These are phyloP conservation scores for Calonectria montana DNA, from an alignment of 2,329 filamentous ascomycete genomes.

Conservation along the genomic window DNA sequence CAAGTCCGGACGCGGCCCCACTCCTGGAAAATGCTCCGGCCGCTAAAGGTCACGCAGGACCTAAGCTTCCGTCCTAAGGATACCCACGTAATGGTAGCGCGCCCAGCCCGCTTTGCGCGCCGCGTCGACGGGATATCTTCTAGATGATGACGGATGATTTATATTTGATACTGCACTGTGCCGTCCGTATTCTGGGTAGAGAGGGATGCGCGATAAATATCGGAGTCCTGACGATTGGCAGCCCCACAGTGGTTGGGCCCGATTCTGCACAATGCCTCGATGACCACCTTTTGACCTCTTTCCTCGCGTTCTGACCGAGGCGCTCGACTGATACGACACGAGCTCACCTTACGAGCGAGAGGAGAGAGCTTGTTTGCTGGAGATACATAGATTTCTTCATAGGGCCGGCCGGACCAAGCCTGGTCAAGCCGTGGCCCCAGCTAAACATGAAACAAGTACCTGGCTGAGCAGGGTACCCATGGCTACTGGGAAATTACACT, in stretches of 20 bases:
- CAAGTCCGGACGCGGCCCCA: constrained; percentile 12
- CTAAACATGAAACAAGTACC: constrained; percentile 35
- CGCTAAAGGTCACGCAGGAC: constrained; percentile 4
- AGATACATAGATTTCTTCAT: neutral
- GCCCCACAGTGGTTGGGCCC: neutral
- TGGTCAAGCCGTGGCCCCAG: constrained; percentile 19
- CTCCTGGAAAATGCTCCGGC: neutral
- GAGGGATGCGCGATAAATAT: constrained; percentile 8
- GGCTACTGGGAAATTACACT: constrained; percentile 40
- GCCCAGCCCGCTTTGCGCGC: neutral
- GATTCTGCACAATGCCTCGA: neutral
- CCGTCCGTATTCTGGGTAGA: neutral
- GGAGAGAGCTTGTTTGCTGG: neutral
- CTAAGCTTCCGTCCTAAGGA: constrained; percentile 3
- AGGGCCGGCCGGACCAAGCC: constrained; percentile 11
- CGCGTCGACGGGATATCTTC: constrained; percentile 2
- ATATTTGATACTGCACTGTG: neutral
- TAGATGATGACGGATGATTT: neutral
- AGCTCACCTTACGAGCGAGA: neutral
- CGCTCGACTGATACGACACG: constrained; percentile 17
- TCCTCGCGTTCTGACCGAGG: neutral
- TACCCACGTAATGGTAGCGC: neutral
- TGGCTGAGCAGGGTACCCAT: constrained; percentile 34
- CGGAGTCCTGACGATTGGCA: neutral
- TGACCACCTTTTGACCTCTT: neutral